Base-by-base conservation (phyloP, 2,329 filamentous ascomycete species). In the Hymenoscyphus infarciens region DNA sequence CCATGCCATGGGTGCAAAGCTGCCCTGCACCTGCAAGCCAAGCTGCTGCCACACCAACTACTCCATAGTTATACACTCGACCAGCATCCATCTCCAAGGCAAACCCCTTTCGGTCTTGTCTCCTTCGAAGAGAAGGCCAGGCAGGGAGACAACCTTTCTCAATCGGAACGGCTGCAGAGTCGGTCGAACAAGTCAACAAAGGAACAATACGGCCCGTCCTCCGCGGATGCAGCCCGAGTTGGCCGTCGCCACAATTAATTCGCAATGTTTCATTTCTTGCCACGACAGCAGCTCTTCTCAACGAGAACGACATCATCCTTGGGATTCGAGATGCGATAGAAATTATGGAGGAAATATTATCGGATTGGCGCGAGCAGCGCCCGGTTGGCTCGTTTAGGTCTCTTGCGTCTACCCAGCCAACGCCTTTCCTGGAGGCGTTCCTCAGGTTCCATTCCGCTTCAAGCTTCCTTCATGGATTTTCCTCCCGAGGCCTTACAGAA, bases 161-260 rank as follows among this genome's bases (percentile, higher is more conserved):
- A 52, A 52, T 25, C 45, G 45, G 45, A 52, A 52, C 45, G 45
- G 45, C 22, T 52, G 19, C 19, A 45, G 16, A 45, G 7, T 45
- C 16, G 22, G n/a, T 25, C 10, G 42, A 49, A 49, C n/a, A n/a
- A n/a, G n/a, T n/a, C 19, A 52, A 52, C 42, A 49, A 10, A 49
- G 22, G 42, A 49, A 49, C 42, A 49, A 49, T 52, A 52, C 45
- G 45, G 45, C 45, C 45, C 45, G 45, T 52, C 45, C 5, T 52
- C 45, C 45, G 45, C 45, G 45, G 45, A 52, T 52, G 45, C 19
- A 52, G 45, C 45, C 35, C 19, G 45, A 52, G 19, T 49, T n/a
- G n/a, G n/a, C 42, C 42, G 42, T 49, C 42, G 10, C 19, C 4
- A 10, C 19, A 25, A 27, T 52, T 22, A 4, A 52, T 25, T 52